Evolutionary conservation across 2,329 filamentous ascomycete species (phyloP), one percentile per base, ranked within the genome.

Genomic region (Coleophoma eucalyptorum): DNA sequence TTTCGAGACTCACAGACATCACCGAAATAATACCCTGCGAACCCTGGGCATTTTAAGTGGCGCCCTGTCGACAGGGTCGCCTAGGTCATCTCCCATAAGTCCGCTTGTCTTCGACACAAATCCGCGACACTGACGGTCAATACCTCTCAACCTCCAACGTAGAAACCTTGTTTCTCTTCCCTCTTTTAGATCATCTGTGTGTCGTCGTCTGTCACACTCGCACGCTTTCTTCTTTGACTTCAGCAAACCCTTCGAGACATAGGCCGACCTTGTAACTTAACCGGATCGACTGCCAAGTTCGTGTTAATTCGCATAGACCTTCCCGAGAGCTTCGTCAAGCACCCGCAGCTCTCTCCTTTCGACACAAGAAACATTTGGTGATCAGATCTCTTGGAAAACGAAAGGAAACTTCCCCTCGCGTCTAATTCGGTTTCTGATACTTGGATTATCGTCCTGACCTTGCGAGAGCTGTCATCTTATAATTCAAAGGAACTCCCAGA

Each of bases 91-190:
- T 44, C 42, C 42, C 26, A 26, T 44, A 26, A 21, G 21, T 26
- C 42, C 42, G n/a, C 35, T 38, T 16, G 19, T 44, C 42, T 44
- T 44, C 42, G 42, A 44, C 42, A 44, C 42, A 44, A 26, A 44
- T 44, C 42, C 42, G 42, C 42, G 42, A 44, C 42, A 44, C 26
- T 13, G 19, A 26, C 42, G 19, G 42, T 44, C 42, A 31, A 44
- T 19, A 16, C 42, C 20, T 18, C 38, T 42, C 21, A n/a, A 21
- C 42, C 18, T 16, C 19, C 21, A 20, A 26, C 8, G n/a, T 20
- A 31, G 18, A 26, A 44, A 26, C 16, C 35, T 38, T 38, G 13
- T 38, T 38, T 38, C 13, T 6, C 35, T 2, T 38, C 35, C 15
- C 13, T 15, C 35, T 38, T 5, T 18, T 11, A 38, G 35, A 38